Evolutionary conservation across 2,329 filamentous ascomycete genomes (phyloP).

Genomic region (Chaetomium strumarium): DNA sequence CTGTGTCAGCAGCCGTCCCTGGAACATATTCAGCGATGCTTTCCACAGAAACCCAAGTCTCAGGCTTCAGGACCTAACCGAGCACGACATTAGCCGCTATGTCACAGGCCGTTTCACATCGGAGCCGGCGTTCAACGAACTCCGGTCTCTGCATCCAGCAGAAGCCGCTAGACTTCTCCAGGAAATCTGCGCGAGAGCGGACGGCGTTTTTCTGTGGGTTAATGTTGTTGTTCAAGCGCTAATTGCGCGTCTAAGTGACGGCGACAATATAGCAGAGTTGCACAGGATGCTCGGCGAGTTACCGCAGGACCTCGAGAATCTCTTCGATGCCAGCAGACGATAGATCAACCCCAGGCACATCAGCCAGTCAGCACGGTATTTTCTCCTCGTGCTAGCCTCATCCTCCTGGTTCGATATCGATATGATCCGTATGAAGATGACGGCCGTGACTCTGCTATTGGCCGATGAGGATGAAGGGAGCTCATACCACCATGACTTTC

Average conservation of each 20-base stretch:
- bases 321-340: background rate
- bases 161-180: conserved; percentile 1
- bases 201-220: conserved; percentile 26
- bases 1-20: conserved; percentile 13
- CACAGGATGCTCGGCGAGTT: background rate
- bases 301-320: background rate
- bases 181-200: conserved; percentile 14
- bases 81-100: conserved; percentile 1
- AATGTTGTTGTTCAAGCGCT: conserved; percentile 18
- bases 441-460: background rate
- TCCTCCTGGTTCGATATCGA: background rate
- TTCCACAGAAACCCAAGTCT: conserved; percentile 3
- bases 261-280: conserved; percentile 14
- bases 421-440: too few relatives aligned
- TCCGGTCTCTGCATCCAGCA: background rate
- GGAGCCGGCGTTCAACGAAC: background rate
- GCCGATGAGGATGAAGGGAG: background rate
- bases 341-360: background rate
- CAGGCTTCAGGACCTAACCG: conserved; percentile 1
- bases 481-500: background rate
- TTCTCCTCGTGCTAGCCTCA: background rate
- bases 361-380: background rate
- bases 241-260: conserved; percentile 10
- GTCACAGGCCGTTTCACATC: background rate
- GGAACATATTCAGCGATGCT: conserved; percentile 7